Percentiles rank a stretch among this genome's conserved stretches.
Conservation (phyloP, 495 filamentous ascomycete species). For the Sporormia fimetaria region DNA sequence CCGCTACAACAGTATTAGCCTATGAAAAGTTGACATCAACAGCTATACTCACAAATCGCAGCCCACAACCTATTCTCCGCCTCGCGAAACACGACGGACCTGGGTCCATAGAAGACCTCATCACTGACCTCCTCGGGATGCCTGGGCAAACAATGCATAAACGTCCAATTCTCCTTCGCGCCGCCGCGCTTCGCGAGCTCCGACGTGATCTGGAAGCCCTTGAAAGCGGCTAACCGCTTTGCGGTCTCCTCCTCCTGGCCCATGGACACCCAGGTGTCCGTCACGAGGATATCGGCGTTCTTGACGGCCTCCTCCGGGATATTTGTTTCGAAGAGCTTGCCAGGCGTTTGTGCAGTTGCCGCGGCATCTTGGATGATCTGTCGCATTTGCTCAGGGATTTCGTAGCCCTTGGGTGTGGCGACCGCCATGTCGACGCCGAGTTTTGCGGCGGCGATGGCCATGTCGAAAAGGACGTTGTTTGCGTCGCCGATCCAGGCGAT, state of each 20-base stretch:
- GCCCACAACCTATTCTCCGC: constrained; percentile 92
- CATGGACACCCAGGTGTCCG: constrained; percentile 97
- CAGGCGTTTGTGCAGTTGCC: constrained; percentile 43
- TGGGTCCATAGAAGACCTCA: constrained; percentile 77
- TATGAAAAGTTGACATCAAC: constrained; percentile 10
- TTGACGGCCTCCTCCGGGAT: constrained; percentile 82
- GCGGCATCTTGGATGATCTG: constrained; percentile 53
- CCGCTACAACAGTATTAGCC: constrained; percentile 38
- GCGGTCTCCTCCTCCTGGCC: constrained; percentile 79
- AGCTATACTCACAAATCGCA: constrained; percentile 48
- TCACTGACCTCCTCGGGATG: constrained; percentile 90
- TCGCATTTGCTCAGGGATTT: constrained; percentile 60
- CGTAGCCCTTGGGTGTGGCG: constrained; percentile 74
- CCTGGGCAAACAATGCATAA: constrained; percentile 97
- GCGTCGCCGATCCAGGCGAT: constrained; percentile 94
- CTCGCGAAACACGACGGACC: constrained; percentile 81
- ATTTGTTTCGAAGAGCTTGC: constrained; percentile 59
- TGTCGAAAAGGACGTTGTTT: constrained; percentile 92
- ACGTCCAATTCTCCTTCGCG: constrained; percentile 84
- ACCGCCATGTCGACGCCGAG: constrained; percentile 75
- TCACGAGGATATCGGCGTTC: constrained; percentile 80
- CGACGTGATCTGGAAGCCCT: constrained; percentile 78
- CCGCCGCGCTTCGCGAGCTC: constrained; percentile 73
- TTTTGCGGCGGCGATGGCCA: constrained; percentile 75
- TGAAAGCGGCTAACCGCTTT: constrained; percentile 67